These are phyloP conservation scores for Penicillium sp. DNA, from an alignment of 2,329 filamentous ascomycete species.

Conservation along the genomic window DNA sequence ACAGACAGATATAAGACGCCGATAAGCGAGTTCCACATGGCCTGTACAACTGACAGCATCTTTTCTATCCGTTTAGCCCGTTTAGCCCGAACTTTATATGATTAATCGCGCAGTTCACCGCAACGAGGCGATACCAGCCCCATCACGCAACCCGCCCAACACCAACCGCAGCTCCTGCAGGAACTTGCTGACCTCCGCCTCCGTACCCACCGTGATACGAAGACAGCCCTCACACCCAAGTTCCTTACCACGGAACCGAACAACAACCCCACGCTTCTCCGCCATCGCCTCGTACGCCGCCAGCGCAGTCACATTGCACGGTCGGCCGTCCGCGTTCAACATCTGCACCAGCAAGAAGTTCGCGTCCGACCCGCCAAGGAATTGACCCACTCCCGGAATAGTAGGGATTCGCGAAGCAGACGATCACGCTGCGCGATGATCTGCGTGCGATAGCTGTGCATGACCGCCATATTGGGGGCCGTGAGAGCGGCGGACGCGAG, in stretches of 20 bases:
- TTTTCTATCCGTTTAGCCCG: too few species aligned
- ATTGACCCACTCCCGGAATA: constrained; percentile 75
- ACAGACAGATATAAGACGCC: too few species aligned
- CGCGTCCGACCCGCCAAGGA: constrained; percentile 76
- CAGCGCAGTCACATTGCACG: constrained; percentile 77
- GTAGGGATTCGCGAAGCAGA: constrained; percentile 71
- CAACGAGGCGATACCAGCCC: constrained; percentile 33
- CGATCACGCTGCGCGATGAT: constrained; percentile 78
- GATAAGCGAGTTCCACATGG: background rate
- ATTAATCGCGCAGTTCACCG: constrained; percentile 10
- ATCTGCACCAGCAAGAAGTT: constrained; percentile 95
- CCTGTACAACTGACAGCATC: background rate
- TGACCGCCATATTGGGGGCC: constrained; percentile 67
- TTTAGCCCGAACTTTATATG: background rate
- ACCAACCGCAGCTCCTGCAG: constrained; percentile 65
- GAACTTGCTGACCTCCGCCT: constrained; percentile 79
- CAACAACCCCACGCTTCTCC: constrained; percentile 84
- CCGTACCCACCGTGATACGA: constrained; percentile 89
- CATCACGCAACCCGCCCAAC: constrained; percentile 51
- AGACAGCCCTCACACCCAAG: constrained; percentile 85
- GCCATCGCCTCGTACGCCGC: constrained; percentile 83
- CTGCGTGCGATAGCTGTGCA: constrained; percentile 69
- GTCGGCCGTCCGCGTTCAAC: constrained; percentile 67
- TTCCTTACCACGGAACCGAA: constrained; percentile 91
- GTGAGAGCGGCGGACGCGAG: constrained; percentile 75